A percentile compares a stretch with the other conserved stretches of the same genome.
These are phyloP conservation scores for Fusarium newnesense DNA, from an alignment of 2,329 filamentous ascomycete genomes.

Conservation along the genomic window DNA sequence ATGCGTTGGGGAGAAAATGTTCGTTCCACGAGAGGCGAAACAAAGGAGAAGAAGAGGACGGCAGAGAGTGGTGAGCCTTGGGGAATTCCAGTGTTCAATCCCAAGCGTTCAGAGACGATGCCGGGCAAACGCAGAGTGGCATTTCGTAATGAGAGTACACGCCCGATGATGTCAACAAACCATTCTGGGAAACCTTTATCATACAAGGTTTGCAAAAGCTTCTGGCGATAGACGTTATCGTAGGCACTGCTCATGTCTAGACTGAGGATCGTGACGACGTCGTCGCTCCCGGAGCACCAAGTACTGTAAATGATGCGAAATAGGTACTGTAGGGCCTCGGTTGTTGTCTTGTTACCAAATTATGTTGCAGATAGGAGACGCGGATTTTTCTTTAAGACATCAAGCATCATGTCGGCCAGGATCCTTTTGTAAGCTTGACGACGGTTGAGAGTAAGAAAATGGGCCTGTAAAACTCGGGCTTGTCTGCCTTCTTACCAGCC, in stretches of 20 bases:
- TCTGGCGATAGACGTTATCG: constrained; percentile 1
- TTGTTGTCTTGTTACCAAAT: constrained; percentile 13
- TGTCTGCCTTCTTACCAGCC: neutral
- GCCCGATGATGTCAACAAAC: neutral
- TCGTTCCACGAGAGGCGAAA: neutral
- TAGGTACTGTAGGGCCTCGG: constrained; percentile 12
- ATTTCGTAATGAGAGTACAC: constrained; percentile 9
- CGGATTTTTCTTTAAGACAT: neutral
- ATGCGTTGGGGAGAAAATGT: neutral
- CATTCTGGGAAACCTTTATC: constrained; percentile 3
- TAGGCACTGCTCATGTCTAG: constrained; percentile 18
- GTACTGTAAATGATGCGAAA: neutral
- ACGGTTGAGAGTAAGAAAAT: constrained; percentile 10
- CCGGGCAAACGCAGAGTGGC: constrained; percentile 4
- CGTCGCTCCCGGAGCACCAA: neutral
- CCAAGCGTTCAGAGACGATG: neutral
- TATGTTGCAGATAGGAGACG: neutral
- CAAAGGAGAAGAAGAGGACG: constrained; percentile 18
- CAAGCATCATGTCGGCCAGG: neutral
- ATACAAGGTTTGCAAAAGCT: neutral
- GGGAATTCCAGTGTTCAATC: constrained; percentile 16
- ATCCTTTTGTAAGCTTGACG: constrained; percentile 23
- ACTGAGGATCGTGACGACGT: neutral
- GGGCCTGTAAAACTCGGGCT: constrained; percentile 9
- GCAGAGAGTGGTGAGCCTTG: constrained; percentile 21